Conservation (phyloP, 345 rosid genomes). For the Schrenkiella parvula region DNA sequence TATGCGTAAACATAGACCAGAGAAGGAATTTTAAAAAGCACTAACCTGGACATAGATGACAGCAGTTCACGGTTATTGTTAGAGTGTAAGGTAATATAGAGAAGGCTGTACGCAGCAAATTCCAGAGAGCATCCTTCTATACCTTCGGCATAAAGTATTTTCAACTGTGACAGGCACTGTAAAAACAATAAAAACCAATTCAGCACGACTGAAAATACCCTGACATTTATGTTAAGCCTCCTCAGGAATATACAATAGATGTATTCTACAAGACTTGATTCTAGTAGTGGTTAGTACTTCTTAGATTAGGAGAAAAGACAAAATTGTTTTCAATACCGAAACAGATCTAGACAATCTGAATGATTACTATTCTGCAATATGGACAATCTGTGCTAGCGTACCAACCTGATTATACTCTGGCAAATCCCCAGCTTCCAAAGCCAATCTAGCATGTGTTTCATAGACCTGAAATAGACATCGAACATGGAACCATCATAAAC, state of each 20-base stretch:
- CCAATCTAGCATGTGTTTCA: conserved; percentile 96
- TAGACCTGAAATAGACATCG: conserved; percentile 63
- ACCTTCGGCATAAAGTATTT: conserved; percentile 88
- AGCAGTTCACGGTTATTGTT: conserved; percentile 78
- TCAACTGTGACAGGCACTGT: conserved; percentile 95
- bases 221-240: neutral
- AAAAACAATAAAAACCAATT: conserved; percentile 27
- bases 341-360: neutral
- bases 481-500: conserved; percentile 19
- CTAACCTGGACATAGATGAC: conserved; percentile 88
- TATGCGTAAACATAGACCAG: conserved; percentile 6
- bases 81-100: conserved; percentile 85
- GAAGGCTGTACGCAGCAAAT: conserved; percentile 89
- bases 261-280: conserved; percentile 9
- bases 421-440: conserved; percentile 91
- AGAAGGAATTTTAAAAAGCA: conserved; percentile 7
- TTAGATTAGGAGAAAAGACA: neutral
- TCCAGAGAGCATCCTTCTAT: conserved; percentile 87
- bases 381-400: conserved; percentile 5
- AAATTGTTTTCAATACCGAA: neutral
- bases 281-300: neutral
- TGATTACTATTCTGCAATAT: conserved; percentile 8
- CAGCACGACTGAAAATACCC: neutral
- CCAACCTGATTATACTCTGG: conserved; percentile 97
- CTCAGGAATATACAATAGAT: conserved; percentile 1